A percentile compares a stretch with the other conserved stretches of the same genome.
These are phyloP conservation scores for Phalaenopsis hybrid DNA, from an alignment of 116 monocot genomes.

Conservation along the genomic window DNA sequence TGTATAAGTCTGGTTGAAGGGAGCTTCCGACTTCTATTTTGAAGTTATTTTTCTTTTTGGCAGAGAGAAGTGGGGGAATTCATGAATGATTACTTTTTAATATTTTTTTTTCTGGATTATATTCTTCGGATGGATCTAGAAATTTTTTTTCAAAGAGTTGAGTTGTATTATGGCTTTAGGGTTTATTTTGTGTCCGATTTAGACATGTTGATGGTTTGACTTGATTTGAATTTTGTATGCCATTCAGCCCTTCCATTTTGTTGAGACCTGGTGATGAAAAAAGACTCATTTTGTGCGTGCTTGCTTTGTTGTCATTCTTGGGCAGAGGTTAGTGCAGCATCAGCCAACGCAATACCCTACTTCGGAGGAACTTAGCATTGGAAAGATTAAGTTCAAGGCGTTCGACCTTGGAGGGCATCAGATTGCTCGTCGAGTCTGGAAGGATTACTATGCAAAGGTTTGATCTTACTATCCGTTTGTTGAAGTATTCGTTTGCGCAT, in stretches of 20 bases:
- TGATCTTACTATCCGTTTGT: not conserved
- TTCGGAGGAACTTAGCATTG: conserved; percentile 12
- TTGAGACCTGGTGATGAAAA: not conserved
- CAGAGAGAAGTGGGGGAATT: not conserved
- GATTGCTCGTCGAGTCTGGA: conserved; percentile 12
- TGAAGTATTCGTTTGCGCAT: not conserved
- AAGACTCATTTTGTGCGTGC: not conserved
- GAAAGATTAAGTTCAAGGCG: conserved; percentile 15
- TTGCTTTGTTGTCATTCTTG: not conserved
- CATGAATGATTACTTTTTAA: not conserved
- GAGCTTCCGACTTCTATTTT: too few species aligned
- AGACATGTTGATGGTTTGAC: not conserved
- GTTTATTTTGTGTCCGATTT: not conserved
- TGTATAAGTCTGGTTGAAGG: not conserved
- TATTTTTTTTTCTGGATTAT: not conserved
- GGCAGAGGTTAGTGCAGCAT: conserved; percentile 13
- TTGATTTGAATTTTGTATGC: not conserved
- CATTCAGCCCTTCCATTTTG: not conserved
- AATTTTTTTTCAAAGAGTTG: too few species aligned
- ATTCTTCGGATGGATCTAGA: too few species aligned
- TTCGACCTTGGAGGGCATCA: conserved; percentile 15
- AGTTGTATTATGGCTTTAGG: not conserved
- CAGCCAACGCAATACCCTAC: conserved; percentile 15
- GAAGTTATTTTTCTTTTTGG: too few species aligned
- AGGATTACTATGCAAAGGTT: conserved; percentile 18